These are phyloP conservation scores for Hamigera avellanea DNA, from an alignment of 495 filamentous ascomycete species.

Conservation along the genomic window DNA sequence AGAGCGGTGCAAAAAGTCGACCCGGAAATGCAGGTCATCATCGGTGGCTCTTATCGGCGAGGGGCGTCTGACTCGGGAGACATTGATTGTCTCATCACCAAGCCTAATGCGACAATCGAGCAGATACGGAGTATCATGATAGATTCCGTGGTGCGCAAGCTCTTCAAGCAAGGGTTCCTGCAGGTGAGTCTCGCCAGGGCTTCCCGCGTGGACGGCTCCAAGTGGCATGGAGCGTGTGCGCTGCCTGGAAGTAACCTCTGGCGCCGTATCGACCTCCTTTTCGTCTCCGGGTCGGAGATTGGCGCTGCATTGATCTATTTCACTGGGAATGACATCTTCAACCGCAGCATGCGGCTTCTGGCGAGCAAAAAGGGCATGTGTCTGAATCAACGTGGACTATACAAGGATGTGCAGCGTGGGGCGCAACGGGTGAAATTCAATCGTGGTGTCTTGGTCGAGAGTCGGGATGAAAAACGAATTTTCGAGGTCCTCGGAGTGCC, in stretches of 20 bases:
- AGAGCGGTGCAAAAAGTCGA: constrained; percentile 51
- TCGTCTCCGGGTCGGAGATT: constrained; percentile 70
- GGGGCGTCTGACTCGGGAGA: constrained; percentile 65
- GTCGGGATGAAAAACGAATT: constrained; percentile 67
- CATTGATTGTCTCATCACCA: constrained; percentile 81
- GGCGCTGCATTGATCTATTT: constrained; percentile 93
- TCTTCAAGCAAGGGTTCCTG: constrained; percentile 53
- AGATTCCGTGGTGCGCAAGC: constrained; percentile 46
- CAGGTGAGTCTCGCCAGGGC: constrained; percentile 38
- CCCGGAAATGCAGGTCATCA: constrained; percentile 50
- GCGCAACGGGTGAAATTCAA: constrained; percentile 49
- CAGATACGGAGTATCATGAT: constrained; percentile 54
- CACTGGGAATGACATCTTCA: constrained; percentile 95
- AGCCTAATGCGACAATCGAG: constrained; percentile 41
- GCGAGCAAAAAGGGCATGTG: constrained; percentile 77
- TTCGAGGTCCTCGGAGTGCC: constrained; percentile 80
- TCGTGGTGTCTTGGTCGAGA: constrained; percentile 65
- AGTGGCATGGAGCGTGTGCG: constrained; percentile 84
- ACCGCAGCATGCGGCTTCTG: constrained; percentile 73
- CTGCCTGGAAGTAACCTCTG: constrained; percentile 47
- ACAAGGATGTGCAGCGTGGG: constrained; percentile 58
- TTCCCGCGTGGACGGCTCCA: constrained; percentile 39
- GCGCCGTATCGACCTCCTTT: constrained; percentile 78
- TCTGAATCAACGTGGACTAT: constrained; percentile 78
- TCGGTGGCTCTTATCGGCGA: constrained; percentile 80